Conservation (phyloP, 106 monocot species). For the Cymbidium sinense region DNA sequence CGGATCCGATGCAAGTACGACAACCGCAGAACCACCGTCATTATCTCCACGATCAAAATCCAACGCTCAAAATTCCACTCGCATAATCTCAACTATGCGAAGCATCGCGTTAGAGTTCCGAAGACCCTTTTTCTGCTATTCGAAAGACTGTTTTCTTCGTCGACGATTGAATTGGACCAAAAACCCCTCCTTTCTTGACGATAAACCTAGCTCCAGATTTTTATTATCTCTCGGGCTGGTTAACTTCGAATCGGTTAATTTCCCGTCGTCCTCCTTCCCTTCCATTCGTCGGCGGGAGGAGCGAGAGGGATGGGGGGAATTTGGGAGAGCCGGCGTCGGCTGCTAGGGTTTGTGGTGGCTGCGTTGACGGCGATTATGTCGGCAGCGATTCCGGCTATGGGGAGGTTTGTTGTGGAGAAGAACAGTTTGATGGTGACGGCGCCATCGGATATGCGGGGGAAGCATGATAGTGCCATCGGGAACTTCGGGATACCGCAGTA, state of each 20-base stretch:
- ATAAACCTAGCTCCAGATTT: neutral
- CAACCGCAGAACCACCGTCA: neutral
- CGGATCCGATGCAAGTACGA: neutral
- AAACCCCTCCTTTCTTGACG: neutral
- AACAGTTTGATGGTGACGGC: slow-evolving; percentile 94
- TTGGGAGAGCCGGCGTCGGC: neutral
- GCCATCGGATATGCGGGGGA: slow-evolving; percentile 58
- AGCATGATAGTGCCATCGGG: slow-evolving; percentile 88
- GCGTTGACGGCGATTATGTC: neutral
- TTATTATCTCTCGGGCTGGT: neutral
- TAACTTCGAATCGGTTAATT: neutral
- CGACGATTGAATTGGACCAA: neutral
- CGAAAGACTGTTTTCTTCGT: too few relatives aligned
- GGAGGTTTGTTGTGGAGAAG: slow-evolving; percentile 92
- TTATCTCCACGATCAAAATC: neutral
- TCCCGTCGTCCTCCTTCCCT: neutral
- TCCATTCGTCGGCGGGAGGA: neutral
- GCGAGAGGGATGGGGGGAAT: slow-evolving; percentile 1
- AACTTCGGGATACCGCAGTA: slow-evolving; percentile 98
- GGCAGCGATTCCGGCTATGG: slow-evolving; percentile 16
- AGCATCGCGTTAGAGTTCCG: neutral
- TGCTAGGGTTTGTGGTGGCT: slow-evolving; percentile 8
- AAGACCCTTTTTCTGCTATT: neutral
- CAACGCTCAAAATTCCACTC: neutral
- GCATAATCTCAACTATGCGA: neutral